Conservation (phyloP, 164 flowering plant species). For the Kingdonia uniflora region DNA sequence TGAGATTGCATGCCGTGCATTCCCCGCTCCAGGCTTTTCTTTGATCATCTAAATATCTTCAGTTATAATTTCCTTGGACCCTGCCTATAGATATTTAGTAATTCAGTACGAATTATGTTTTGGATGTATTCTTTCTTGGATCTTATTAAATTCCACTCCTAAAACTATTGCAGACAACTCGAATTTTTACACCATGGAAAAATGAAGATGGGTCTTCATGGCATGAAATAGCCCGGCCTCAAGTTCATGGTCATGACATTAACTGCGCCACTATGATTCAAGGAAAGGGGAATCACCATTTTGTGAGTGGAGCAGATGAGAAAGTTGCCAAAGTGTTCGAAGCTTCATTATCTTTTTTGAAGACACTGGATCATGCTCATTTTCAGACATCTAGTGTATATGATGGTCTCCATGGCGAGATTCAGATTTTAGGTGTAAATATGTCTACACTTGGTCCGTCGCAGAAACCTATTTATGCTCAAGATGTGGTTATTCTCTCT, state of each 20-base stretch:
- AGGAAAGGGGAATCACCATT: slow-evolving; percentile 81
- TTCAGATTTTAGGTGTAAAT: slow-evolving; percentile 88
- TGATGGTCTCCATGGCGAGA: slow-evolving; percentile 41
- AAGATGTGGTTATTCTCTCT: slow-evolving; percentile 31
- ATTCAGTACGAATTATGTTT: too few species aligned
- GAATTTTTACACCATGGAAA: slow-evolving; percentile 79
- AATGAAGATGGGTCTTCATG: slow-evolving; percentile 34
- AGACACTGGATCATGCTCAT: slow-evolving; percentile 57
- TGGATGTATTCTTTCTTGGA: too few species aligned
- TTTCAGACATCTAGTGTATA: slow-evolving; percentile 18
- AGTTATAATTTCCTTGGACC: too few species aligned
- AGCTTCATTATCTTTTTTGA: slow-evolving; percentile 86
- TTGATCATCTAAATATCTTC: too few species aligned
- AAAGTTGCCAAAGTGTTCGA: slow-evolving; percentile 97
- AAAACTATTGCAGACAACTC: slow-evolving; percentile 46
- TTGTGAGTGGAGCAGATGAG: slow-evolving; percentile 97
- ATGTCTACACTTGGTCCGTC: slow-evolving; percentile 98
- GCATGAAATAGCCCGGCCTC: slow-evolving; percentile 99
- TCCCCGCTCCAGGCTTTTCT: too few species aligned
- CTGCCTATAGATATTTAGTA: too few species aligned
- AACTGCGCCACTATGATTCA: slow-evolving; percentile 71
- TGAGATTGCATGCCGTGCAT: too few species aligned
- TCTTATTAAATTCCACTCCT: too few species aligned
- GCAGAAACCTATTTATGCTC: slow-evolving; percentile 81
- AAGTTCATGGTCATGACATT: slow-evolving; percentile 97